Evolutionary conservation across 192 early-diverging fungal genomes (phyloP).

Genomic region (Backusella circina): DNA sequence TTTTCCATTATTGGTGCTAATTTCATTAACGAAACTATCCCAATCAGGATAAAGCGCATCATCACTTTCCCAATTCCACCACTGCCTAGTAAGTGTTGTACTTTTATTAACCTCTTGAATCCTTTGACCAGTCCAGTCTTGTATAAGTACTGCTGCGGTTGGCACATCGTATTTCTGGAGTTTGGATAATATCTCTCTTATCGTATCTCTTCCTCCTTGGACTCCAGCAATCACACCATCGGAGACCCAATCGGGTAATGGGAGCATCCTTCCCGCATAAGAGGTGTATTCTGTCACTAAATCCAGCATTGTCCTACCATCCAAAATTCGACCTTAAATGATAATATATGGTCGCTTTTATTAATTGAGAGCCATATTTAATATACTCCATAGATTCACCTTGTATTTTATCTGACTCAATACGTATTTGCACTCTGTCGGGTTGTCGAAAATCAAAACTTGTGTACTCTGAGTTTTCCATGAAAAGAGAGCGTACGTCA

Average conservation of each 20-base stretch:
- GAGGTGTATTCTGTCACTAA: constrained; percentile 36
- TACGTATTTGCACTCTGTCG: constrained; percentile 29
- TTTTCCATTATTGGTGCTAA: not conserved
- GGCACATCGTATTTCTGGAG: constrained; percentile 17
- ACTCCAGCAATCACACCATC: constrained; percentile 35
- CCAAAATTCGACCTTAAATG: constrained; percentile 29
- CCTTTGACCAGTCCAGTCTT: constrained; percentile 38
- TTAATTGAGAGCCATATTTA: not conserved
- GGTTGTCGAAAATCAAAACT: constrained; percentile 33
- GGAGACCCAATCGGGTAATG: constrained; percentile 35
- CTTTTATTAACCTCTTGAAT: constrained; percentile 16
- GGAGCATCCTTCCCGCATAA: constrained; percentile 32
- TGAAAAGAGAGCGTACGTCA: constrained; percentile 27
- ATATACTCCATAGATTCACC: constrained; percentile 3
- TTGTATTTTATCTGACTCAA: constrained; percentile 10
- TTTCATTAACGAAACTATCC: constrained; percentile 16
- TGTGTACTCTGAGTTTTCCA: constrained; percentile 35
- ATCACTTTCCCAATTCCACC: constrained; percentile 44
- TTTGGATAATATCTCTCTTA: constrained; percentile 19
- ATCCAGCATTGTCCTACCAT: constrained; percentile 30
- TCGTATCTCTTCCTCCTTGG: constrained; percentile 35
- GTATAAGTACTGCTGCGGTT: constrained; percentile 31
- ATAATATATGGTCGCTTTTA: not conserved
- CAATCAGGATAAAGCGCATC: constrained; percentile 31
- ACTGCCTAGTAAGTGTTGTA: constrained; percentile 23